Conservation (phyloP, 148 eudicot species). For the Nepenthes gracilis region DNA sequence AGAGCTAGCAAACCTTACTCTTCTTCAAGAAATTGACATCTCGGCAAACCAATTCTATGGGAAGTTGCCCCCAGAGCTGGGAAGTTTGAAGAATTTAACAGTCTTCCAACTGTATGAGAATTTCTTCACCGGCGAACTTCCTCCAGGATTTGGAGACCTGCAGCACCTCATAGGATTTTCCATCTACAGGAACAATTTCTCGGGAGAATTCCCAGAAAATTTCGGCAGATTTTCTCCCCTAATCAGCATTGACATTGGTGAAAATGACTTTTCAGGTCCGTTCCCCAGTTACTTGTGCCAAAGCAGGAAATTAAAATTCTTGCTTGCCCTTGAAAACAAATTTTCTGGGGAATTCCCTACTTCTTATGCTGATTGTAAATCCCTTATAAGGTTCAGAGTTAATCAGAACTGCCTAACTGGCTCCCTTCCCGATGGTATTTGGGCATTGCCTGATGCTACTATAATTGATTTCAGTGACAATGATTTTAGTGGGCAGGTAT, state of each 20-base stretch:
- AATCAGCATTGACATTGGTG: conserved; percentile 64
- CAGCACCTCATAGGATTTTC: conserved; percentile 43
- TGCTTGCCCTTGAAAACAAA: conserved; percentile 68
- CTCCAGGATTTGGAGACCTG: conserved; percentile 67
- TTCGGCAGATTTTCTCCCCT: conserved; percentile 66
- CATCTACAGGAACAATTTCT: conserved; percentile 55
- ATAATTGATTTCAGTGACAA: conserved; percentile 75
- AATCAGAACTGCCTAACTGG: conserved; percentile 60
- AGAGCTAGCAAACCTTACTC: conserved; percentile 46
- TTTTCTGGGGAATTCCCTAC: conserved; percentile 72
- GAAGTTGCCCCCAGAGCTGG: conserved; percentile 50
- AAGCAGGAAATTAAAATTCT: conserved; percentile 22
- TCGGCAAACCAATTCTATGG: conserved; percentile 72
- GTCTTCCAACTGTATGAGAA: conserved; percentile 59
- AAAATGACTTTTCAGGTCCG: conserved; percentile 63
- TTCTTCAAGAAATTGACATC: conserved; percentile 68
- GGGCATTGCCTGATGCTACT: conserved; percentile 54
- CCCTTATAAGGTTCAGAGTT: conserved; percentile 61
- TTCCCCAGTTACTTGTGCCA: conserved; percentile 73
- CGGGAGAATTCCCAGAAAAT: conserved; percentile 43
- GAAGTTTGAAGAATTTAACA: conserved; percentile 51
- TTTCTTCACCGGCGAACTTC: conserved; percentile 64
- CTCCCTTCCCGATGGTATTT: conserved; percentile 49
- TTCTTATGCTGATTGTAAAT: conserved; percentile 51
- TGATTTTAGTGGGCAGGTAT: neutral